Conservation (phyloP, 495 filamentous ascomycete species). For the Paragyromitra xinjiangensis region DNA sequence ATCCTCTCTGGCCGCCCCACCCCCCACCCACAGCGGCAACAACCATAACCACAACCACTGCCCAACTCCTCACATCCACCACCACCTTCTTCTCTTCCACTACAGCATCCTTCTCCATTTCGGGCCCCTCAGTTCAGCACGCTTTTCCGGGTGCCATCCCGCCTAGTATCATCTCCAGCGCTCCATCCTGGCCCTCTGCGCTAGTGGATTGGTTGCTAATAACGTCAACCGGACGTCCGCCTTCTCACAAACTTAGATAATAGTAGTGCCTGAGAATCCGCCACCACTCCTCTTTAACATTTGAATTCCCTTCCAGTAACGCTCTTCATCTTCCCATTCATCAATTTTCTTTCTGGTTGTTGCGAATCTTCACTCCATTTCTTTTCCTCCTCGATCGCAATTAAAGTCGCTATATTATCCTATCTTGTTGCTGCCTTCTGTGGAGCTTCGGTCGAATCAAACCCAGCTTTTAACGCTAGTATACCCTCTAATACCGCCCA, state of each 20-base stretch:
- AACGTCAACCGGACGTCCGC: conserved; percentile 55
- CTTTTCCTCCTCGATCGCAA: conserved; percentile 11
- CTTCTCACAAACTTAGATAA: conserved; percentile 45
- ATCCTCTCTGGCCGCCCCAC: conserved; percentile 46
- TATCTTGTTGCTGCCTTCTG: conserved; percentile 13
- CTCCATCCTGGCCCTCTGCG: conserved; percentile 42
- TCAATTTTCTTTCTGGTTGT: conserved; percentile 19
- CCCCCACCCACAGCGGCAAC: conserved; percentile 40
- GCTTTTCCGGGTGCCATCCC: conserved; percentile 43
- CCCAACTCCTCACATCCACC: conserved; percentile 29
- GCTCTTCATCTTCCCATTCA: conserved; percentile 18
- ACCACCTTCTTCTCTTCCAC: conserved; percentile 22
- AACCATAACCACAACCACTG: conserved; percentile 26
- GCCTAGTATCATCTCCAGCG: conserved; percentile 41
- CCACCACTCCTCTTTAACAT: conserved; percentile 45
- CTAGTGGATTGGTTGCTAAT: conserved; percentile 50
- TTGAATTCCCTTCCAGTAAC: conserved; percentile 21
- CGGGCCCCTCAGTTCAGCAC: conserved; percentile 30
- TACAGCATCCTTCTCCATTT: conserved; percentile 30
- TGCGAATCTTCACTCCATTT: conserved; percentile 4
- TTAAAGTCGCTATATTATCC: conserved; percentile 23
- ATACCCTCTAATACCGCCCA: conserved; percentile 52
- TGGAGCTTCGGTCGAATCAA: conserved; percentile 27
- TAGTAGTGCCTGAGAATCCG: conserved; percentile 22
- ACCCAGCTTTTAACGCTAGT: conserved; percentile 50